Percentiles rank a stretch among this genome's conserved stretches.
These are phyloP conservation scores for Nicotiana benthamiana DNA, from an alignment of 257 asterid genomes.

Conservation along the genomic window DNA sequence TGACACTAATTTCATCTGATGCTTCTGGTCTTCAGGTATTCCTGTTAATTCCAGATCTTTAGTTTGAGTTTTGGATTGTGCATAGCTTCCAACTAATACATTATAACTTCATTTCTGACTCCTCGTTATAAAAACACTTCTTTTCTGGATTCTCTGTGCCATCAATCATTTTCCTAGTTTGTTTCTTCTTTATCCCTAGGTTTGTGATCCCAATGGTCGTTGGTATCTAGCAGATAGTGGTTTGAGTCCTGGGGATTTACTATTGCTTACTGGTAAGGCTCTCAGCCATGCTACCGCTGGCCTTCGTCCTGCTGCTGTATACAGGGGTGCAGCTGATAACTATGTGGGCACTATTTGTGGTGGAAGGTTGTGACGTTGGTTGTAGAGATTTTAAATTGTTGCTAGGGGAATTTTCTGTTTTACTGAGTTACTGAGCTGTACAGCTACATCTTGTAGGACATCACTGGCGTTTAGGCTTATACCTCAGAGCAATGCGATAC, in stretches of 20 bases:
- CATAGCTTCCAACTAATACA: neutral
- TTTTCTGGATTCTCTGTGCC: neutral
- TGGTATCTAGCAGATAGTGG: constrained; percentile 93
- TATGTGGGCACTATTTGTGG: constrained; percentile 32
- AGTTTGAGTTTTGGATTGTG: neutral
- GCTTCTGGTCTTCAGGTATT: constrained; percentile 83
- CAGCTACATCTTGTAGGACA: constrained; percentile 51
- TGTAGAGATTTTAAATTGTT: constrained; percentile 7
- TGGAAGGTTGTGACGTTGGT: constrained; percentile 53
- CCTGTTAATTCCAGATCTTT: neutral
- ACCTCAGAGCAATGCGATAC: constrained; percentile 89
- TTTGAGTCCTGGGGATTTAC: constrained; percentile 71
- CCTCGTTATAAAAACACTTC: neutral
- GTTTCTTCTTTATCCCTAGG: constrained; percentile 40
- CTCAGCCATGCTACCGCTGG: constrained; percentile 95
- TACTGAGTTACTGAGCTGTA: neutral
- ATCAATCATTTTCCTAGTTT: constrained; percentile 14
- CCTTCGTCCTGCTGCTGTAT: constrained; percentile 72
- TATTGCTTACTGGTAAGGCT: constrained; percentile 89
- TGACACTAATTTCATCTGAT: constrained; percentile 76
- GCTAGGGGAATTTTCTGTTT: constrained; percentile 12
- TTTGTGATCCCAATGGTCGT: constrained; percentile 85
- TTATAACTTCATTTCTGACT: neutral
- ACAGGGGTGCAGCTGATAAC: constrained; percentile 46
- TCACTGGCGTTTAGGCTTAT: constrained; percentile 82